Conservation (phyloP, 1,284 basidiomycete species). For the Macrocystidia cucumis region DNA sequence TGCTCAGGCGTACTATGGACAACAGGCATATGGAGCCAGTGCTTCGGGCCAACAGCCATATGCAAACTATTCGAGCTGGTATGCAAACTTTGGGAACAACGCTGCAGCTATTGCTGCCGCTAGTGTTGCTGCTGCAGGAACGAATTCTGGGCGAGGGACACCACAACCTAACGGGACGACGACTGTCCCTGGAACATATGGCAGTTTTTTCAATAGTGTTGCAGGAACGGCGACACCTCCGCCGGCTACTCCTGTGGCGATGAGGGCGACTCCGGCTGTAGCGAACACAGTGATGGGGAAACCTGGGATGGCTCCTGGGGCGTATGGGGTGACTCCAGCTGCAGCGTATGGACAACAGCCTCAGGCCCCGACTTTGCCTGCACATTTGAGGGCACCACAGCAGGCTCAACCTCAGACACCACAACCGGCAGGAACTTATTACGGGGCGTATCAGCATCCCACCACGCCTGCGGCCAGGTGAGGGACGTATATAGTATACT, state of each 20-base stretch:
- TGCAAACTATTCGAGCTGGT: slow-evolving; percentile 27
- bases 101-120: slow-evolving; percentile 17
- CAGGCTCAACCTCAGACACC: slow-evolving; percentile 16
- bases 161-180: slow-evolving; percentile 31
- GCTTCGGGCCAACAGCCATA: slow-evolving; percentile 25
- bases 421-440: slow-evolving; percentile 18
- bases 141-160: slow-evolving; percentile 38
- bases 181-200: slow-evolving; percentile 22
- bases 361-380: slow-evolving; percentile 20
- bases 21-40: slow-evolving; percentile 25
- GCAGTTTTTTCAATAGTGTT: slow-evolving; percentile 22
- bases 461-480: slow-evolving; percentile 8
- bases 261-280: slow-evolving; percentile 31
- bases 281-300: slow-evolving; percentile 33
- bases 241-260: slow-evolving; percentile 8
- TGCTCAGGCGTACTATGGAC: slow-evolving; percentile 23
- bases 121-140: slow-evolving; percentile 15
- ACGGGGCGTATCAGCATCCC: slow-evolving; percentile 18
- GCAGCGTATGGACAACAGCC: slow-evolving; percentile 8
- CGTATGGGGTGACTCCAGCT: no score
- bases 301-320: slow-evolving; percentile 8
- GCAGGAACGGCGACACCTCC: slow-evolving; percentile 11
- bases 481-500: neutral
- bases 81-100: slow-evolving; percentile 27
- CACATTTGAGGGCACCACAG: slow-evolving; percentile 19